Evolutionary conservation across 805 yeast species (phyloP).

Genomic region (Wickerhamiella brachini): DNA sequence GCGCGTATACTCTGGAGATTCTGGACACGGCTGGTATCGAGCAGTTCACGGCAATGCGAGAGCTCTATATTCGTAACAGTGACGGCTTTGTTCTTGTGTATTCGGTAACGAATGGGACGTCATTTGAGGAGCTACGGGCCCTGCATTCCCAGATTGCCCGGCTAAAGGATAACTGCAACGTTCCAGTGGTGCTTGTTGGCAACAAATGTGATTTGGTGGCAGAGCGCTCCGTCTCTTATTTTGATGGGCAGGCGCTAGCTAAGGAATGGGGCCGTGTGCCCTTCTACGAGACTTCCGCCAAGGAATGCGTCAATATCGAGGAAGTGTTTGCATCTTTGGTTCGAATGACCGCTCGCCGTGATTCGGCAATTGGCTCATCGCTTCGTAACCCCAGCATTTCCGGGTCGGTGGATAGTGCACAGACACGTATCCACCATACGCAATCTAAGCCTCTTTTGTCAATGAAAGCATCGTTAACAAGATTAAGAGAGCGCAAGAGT

Average conservation of each 20-base stretch:
- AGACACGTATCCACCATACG: conserved; percentile 1
- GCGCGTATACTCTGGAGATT: conserved; percentile 74
- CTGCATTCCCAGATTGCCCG: conserved; percentile 73
- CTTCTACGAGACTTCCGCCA: conserved; percentile 88
- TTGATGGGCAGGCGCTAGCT: conserved; percentile 71
- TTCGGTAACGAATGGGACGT: conserved; percentile 62
- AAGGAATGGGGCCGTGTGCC: conserved; percentile 83
- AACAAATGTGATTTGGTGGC: conserved; percentile 76
- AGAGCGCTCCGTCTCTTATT: conserved; percentile 63
- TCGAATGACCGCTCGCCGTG: conserved; percentile 75
- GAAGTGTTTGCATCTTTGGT: conserved; percentile 83
- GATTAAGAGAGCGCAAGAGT: conserved; percentile 9
- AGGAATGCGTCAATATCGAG: conserved; percentile 76
- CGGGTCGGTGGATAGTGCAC: conserved; percentile 9
- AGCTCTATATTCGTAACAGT: conserved; percentile 54
- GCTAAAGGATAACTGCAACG: conserved; percentile 60
- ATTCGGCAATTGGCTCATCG: conserved; percentile 23
- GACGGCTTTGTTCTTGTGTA: conserved; percentile 83
- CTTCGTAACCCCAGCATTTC: conserved; percentile 8
- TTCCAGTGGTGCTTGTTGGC: conserved; percentile 84
- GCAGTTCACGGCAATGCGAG: conserved; percentile 93
- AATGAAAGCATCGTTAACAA: conserved; percentile 12
- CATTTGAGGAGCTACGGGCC: conserved; percentile 64
- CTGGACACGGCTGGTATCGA: conserved; percentile 92
- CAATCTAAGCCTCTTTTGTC: conserved; percentile 10